Conservation (phyloP, 108 stramenopile genomes). For the Fistulifera pelliculosa region DNA sequence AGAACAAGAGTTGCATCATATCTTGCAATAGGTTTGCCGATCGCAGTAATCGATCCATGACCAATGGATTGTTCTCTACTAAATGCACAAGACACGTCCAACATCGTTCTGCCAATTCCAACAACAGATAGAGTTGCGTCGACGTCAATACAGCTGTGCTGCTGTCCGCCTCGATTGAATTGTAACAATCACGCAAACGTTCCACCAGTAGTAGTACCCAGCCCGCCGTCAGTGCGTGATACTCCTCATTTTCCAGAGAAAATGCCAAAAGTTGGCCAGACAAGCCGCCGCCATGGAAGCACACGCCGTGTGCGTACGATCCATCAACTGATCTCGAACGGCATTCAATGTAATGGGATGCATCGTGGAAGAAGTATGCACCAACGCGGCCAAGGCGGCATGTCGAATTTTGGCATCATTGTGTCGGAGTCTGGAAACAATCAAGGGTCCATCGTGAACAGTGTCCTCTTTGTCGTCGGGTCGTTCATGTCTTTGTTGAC, state of each 20-base stretch:
- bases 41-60: slow-evolving; percentile 20
- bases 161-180: not conserved
- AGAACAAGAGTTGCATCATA: slow-evolving; percentile 3
- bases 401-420: slow-evolving; percentile 50
- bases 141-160: slow-evolving; percentile 7
- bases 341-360: slow-evolving; percentile 37
- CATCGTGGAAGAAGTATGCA: not conserved
- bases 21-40: not conserved
- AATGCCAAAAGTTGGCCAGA: slow-evolving; percentile 43
- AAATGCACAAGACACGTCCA: slow-evolving; percentile 21
- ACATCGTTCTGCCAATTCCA: slow-evolving; percentile 25
- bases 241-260: not conserved
- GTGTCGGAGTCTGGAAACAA: slow-evolving; percentile 33
- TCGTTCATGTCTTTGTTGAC: too few species aligned
- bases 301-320: slow-evolving; percentile 47
- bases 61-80: slow-evolving; percentile 30
- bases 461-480: too few species aligned
- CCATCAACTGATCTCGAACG: slow-evolving; percentile 55
- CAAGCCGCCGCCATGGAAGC: slow-evolving; percentile 56
- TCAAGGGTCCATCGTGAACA: not conserved
- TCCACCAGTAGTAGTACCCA: slow-evolving; percentile 30
- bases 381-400: slow-evolving; percentile 38
- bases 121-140: slow-evolving; percentile 10
- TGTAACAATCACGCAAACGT: slow-evolving; percentile 16
- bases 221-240: slow-evolving; percentile 13